phyloP scores from a whole-genome alignment of 2,329 filamentous ascomycete species.

The Aspergillus nomiae region DNA sequence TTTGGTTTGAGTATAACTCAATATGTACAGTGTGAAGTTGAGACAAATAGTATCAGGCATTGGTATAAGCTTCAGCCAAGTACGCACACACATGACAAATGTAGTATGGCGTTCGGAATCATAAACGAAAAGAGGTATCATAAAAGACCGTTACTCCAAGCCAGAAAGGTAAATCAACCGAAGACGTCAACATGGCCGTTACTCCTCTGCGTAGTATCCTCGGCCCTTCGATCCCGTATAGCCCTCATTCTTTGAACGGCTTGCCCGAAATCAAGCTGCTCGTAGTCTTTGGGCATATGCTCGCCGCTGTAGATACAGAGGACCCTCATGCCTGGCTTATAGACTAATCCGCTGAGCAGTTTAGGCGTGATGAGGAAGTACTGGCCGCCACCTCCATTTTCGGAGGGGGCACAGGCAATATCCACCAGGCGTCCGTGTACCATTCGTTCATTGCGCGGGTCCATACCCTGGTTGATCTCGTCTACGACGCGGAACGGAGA shows the following conservation, averaged over 20 bases:
- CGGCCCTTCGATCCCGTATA: conserved; percentile 21
- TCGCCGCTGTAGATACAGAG: conserved; percentile 93
- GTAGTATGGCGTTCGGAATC: neutral
- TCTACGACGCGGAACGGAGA: conserved; percentile 97
- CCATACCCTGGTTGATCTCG: conserved; percentile 99
- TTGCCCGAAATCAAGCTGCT: conserved; percentile 38
- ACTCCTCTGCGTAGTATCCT: neutral
- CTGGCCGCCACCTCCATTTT: conserved; percentile 57
- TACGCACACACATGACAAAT: no score
- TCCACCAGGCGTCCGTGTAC: conserved; percentile 98
- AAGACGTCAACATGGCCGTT: conserved; percentile 22
- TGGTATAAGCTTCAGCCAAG: neutral
- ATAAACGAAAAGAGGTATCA: neutral
- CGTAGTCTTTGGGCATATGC: conserved; percentile 47
- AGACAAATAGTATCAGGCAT: neutral
- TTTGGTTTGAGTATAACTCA: neutral
- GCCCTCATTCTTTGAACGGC: conserved; percentile 39
- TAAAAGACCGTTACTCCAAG: neutral
- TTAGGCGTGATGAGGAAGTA: conserved; percentile 99
- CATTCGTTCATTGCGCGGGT: conserved; percentile 96
- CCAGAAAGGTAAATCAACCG: conserved; percentile 16
- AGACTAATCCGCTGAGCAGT: conserved; percentile 79
- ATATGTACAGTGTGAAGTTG: neutral
- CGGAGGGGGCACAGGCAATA: conserved; percentile 72
- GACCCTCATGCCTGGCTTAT: conserved; percentile 88